Conservation (phyloP, 192 early-diverging fungal species). For the Coemansia sp. region DNA sequence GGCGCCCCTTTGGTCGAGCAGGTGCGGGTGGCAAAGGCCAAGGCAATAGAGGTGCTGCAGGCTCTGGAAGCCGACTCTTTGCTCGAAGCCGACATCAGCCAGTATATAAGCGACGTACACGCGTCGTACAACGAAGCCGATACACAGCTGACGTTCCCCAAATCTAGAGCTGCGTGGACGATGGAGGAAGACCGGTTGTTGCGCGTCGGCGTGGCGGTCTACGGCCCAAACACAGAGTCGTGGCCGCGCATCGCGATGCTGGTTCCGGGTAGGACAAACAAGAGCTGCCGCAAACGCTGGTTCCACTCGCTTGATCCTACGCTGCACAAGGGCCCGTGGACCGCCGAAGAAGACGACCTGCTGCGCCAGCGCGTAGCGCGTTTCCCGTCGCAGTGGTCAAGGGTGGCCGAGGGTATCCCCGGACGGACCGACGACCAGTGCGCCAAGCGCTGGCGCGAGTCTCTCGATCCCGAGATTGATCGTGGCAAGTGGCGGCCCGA, state of each 20-base stretch:
- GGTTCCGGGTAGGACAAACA: slow-evolving; percentile 77
- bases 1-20: slow-evolving; percentile 21
- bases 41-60: slow-evolving; percentile 40
- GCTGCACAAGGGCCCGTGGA: slow-evolving; percentile 80
- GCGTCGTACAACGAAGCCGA: slow-evolving; percentile 33
- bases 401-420: slow-evolving; percentile 72
- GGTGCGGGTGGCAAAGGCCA: slow-evolving; percentile 35
- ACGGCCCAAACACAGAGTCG: slow-evolving; percentile 75
- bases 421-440: slow-evolving; percentile 89
- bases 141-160: slow-evolving; percentile 33
- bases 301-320: slow-evolving; percentile 77
- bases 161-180: slow-evolving; percentile 68
- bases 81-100: slow-evolving; percentile 20
- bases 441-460: slow-evolving; percentile 86
- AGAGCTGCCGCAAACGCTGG: slow-evolving; percentile 81
- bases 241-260: slow-evolving; percentile 76
- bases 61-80: slow-evolving; percentile 24
- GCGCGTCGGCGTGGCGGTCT: slow-evolving; percentile 67
- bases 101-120: slow-evolving; percentile 41
- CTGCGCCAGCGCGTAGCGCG: slow-evolving; percentile 69
- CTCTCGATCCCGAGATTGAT: slow-evolving; percentile 78
- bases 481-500: slow-evolving; percentile 69
- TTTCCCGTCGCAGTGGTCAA: slow-evolving; percentile 79
- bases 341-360: slow-evolving; percentile 70
- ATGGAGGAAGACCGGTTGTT: slow-evolving; percentile 75